These are phyloP conservation scores for Aureobasidium zeae DNA, from an alignment of 2,329 filamentous ascomycete species.

Conservation along the genomic window DNA sequence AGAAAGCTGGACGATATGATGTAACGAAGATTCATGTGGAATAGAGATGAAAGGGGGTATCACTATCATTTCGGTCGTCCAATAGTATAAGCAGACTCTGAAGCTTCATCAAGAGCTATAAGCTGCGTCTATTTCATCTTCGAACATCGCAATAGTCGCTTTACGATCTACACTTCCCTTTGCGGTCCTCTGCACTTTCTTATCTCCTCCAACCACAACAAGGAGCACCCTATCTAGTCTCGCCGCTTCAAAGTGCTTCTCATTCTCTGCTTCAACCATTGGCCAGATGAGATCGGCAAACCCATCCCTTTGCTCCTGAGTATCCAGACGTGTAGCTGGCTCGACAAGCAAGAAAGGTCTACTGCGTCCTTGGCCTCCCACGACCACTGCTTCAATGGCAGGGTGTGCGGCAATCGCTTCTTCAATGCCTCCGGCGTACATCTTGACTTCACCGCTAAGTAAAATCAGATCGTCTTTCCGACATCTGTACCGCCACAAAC, in stretches of 20 bases:
- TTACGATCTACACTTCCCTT: conserved; percentile 12
- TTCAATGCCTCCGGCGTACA: conserved; percentile 12
- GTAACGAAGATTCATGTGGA: too few species aligned
- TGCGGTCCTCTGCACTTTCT: not conserved
- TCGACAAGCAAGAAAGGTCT: conserved; percentile 14
- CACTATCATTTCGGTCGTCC: too few species aligned
- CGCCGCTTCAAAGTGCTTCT: conserved; percentile 2
- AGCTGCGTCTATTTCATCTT: conserved; percentile 2
- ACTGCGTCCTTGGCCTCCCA: conserved; percentile 8
- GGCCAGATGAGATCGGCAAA: conserved; percentile 10
- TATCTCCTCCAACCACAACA: not conserved
- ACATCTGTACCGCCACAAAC: conserved; percentile 11
- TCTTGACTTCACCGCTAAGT: conserved; percentile 12
- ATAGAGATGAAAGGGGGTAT: too few species aligned
- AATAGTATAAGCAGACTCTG: too few species aligned
- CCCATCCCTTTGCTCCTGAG: not conserved
- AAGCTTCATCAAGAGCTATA: not conserved
- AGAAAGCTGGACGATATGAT: too few species aligned
- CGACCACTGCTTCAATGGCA: not conserved
- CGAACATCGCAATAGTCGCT: not conserved
- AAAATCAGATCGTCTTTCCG: conserved; percentile 12
- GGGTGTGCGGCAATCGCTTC: conserved; percentile 5
- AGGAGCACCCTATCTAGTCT: not conserved
- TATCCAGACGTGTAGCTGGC: not conserved
- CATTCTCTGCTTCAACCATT: conserved; percentile 7